Conservation (phyloP, 164 flowering plant species). For the Tetracentron sinense region DNA sequence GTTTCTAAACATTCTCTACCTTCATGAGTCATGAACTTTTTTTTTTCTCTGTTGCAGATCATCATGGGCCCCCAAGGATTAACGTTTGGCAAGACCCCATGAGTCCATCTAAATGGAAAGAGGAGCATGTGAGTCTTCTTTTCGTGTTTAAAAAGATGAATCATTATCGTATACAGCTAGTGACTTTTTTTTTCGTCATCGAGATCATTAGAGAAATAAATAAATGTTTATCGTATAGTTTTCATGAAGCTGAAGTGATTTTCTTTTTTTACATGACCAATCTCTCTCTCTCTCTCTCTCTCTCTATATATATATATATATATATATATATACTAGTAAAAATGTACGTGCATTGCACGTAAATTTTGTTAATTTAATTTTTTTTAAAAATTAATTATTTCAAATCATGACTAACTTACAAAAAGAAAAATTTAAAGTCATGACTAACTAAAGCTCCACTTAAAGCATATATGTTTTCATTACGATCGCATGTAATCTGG, state of each 20-base stretch:
- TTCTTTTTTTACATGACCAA: neutral
- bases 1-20: neutral
- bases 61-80: slow-evolving; percentile 65
- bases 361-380: too few relatives aligned
- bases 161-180: neutral
- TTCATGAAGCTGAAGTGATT: neutral
- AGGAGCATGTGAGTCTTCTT: slow-evolving; percentile 52
- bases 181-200: neutral
- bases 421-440: too few relatives aligned
- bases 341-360: too few relatives aligned
- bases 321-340: too few relatives aligned
- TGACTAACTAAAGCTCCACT: too few relatives aligned
- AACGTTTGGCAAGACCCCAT: slow-evolving; percentile 70
- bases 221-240: neutral
- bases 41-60: slow-evolving; percentile 40
- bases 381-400: too few relatives aligned
- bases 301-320: too few relatives aligned
- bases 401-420: too few relatives aligned
- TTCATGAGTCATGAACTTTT: neutral
- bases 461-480: too few relatives aligned
- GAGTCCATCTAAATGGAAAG: slow-evolving; percentile 67
- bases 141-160: neutral
- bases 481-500: too few relatives aligned
- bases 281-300: too few relatives aligned
- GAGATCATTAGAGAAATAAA: neutral